Conservation (phyloP, 2,329 filamentous ascomycete genomes). For the Xylogone sp. region DNA sequence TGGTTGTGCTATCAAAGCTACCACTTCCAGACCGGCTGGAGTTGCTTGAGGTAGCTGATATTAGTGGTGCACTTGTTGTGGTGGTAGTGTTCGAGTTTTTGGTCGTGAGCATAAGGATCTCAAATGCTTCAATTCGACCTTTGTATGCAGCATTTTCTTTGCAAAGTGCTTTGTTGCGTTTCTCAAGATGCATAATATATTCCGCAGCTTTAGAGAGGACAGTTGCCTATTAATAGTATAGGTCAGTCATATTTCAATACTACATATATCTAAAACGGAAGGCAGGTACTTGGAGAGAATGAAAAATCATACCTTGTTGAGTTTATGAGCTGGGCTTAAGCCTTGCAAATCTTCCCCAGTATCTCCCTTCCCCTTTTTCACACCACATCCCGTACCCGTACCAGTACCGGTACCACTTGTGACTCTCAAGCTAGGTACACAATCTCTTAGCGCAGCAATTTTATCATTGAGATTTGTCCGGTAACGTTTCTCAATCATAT, state of each 20-base stretch:
- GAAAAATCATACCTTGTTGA: slow-evolving; percentile 56
- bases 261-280: too few species aligned
- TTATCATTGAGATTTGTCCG: slow-evolving; percentile 82
- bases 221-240: slow-evolving; percentile 16
- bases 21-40: neutral
- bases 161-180: slow-evolving; percentile 74
- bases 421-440: slow-evolving; percentile 64
- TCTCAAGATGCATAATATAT: slow-evolving; percentile 91
- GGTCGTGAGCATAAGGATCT: slow-evolving; percentile 51
- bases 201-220: slow-evolving; percentile 92
- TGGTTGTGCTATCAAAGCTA: neutral
- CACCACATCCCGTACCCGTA: slow-evolving; percentile 27
- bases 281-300: too few species aligned
- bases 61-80: neutral
- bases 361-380: slow-evolving; percentile 47
- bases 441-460: slow-evolving; percentile 71
- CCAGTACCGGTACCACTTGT: slow-evolving; percentile 27
- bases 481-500: slow-evolving; percentile 83
- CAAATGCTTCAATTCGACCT: slow-evolving; percentile 69
- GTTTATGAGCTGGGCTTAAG: slow-evolving; percentile 60
- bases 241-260: neutral
- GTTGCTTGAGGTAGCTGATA: neutral
- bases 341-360: slow-evolving; percentile 56
- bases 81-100: neutral
- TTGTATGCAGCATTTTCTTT: slow-evolving; percentile 81